Evolutionary conservation across 305 asterid genomes (phyloP).

Genomic region (Fraxinus dipetala): DNA sequence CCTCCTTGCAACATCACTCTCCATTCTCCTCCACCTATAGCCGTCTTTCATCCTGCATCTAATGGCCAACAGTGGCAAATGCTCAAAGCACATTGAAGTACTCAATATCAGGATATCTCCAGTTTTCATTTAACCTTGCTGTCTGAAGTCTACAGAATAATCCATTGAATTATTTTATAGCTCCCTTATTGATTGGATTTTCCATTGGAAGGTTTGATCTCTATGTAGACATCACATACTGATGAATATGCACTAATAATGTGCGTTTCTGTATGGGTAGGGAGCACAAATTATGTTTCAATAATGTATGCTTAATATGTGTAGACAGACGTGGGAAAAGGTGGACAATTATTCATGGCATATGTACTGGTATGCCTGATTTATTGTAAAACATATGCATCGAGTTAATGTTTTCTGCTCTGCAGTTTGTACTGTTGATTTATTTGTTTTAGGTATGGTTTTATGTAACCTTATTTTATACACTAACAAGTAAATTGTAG

Average conservation of each 20-base stretch:
- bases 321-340: neutral
- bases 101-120: neutral
- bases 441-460: neutral
- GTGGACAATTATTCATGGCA: neutral
- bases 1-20: neutral
- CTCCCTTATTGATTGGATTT: neutral
- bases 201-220: neutral
- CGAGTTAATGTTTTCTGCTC: neutral
- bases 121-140: neutral
- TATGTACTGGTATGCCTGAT: neutral
- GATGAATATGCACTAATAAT: neutral
- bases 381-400: neutral
- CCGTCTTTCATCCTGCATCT: neutral
- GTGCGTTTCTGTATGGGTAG: neutral
- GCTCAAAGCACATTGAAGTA: neutral
- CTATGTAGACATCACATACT: neutral
- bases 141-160: neutral
- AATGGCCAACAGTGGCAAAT: neutral
- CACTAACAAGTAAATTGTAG: neutral
- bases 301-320: neutral
- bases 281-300: neutral
- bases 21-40: neutral
- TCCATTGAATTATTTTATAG: neutral
- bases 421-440: neutral
- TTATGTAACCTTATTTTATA: neutral